Evolutionary conservation across 176 grass and related monocot species (phyloP).

Genomic region (Cenchrus fungigraminus): DNA sequence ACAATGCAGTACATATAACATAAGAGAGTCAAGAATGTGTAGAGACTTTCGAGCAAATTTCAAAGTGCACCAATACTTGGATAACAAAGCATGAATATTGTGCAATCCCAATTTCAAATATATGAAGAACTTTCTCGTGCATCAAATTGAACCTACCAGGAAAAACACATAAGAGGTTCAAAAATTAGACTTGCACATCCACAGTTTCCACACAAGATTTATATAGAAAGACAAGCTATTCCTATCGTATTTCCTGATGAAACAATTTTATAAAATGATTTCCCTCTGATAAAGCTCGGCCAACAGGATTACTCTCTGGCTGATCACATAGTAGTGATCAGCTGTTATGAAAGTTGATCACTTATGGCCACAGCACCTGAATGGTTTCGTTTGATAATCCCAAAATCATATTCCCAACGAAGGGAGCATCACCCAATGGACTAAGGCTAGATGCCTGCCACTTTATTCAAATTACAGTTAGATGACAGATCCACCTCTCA

Average conservation of each 20-base stretch:
- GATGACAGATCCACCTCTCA: slow-evolving; percentile 23
- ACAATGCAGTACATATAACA: neutral
- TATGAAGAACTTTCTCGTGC: neutral
- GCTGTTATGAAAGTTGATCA: slow-evolving; percentile 3
- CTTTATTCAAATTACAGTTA: neutral
- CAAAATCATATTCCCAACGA: slow-evolving; percentile 19
- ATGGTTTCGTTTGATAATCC: neutral
- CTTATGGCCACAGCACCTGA: neutral
- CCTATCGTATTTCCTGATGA: neutral
- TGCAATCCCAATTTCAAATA: neutral
- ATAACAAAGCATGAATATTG: neutral
- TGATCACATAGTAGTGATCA: neutral
- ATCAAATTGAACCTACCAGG: neutral
- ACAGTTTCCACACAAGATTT: neutral
- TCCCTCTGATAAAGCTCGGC: neutral
- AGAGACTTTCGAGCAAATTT: neutral
- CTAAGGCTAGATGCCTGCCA: neutral
- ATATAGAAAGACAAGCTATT: neutral
- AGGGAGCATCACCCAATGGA: slow-evolving; percentile 17
- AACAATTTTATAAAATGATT: neutral
- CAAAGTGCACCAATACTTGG: neutral
- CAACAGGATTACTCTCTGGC: neutral
- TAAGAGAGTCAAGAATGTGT: neutral
- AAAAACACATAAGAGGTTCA: neutral
- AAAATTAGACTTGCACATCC: neutral